Evolutionary conservation across 805 yeast species (phyloP), one percentile per base, ranked within the genome.

Genomic region (Saccharomyces cerevisiae): DNA sequence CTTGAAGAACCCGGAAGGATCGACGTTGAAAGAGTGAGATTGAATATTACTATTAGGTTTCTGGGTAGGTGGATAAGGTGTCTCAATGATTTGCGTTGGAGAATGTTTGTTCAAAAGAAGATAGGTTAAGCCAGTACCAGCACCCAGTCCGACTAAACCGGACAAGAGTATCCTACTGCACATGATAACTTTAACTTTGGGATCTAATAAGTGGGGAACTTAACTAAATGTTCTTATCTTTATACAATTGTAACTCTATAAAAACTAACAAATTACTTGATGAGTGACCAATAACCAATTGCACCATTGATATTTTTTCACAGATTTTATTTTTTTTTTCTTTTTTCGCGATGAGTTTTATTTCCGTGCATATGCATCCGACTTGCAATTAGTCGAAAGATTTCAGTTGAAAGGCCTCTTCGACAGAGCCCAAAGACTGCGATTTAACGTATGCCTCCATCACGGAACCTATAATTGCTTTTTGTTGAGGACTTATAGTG

Each of bases 1-100:
- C 62, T 84, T 83, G 75, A 90, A 91, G 72, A 87, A 90, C 6
- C 76, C 96, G 24, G 81, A 79, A 0, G 98, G 99, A 55, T 81
- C 77, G 3, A 89, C 80, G 3, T 62, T 62, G 5, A 73, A 53
- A 29, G 77, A 71, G 50, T 64, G 70, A 49, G 71, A 56, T 11
- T 66, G 55, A 6, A 60, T 36, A 2, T 56, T 46, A 9, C 59
- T 62, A 41, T 51, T 30, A 29, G 59, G 52, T 10, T 21, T 46
- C 22, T 46, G 21, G 17, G 43, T 36, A 17, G 8, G 8, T 21
- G 43, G 43, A 10, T 17, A 36, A 6, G 24, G 43, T 17, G 43
- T 6, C 17, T 36, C 22, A 6, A 36, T 9, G 10, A 36, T 11
- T 36, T 36, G 43, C 11, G 22, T 24, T 17, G 43, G 43, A 36